phyloP scores from a whole-genome alignment of 345 rosid genomes.

The Ceriops zippeliana region DNA sequence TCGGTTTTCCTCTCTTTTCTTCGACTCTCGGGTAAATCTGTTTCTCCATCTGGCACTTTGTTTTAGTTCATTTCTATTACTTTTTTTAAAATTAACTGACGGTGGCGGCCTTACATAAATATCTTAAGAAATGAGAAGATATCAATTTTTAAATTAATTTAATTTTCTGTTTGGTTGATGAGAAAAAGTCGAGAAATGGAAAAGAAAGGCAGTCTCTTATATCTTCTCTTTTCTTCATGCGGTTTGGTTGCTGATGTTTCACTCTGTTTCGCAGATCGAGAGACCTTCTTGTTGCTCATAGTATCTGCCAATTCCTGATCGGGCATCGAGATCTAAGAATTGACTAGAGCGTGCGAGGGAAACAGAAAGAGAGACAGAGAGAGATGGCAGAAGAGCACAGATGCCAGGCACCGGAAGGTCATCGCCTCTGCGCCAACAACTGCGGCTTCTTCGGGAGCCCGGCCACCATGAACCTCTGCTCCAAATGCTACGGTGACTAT shows the following conservation, averaged over 20 bases:
- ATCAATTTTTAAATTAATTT: no score
- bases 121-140: no score
- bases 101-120: no score
- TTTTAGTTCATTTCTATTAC: background rate
- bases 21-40: background rate
- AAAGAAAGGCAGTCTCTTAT: background rate
- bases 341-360: no score
- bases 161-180: background rate
- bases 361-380: background rate
- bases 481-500: slow-evolving; percentile 70
- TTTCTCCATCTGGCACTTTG: background rate
- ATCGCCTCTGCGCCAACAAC: slow-evolving; percentile 61
- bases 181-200: background rate
- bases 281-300: background rate
- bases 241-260: background rate
- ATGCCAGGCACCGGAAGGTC: slow-evolving; percentile 8
- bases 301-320: background rate
- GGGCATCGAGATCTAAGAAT: background rate
- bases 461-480: slow-evolving; percentile 73
- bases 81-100: no score
- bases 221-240: background rate
- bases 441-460: slow-evolving; percentile 89
- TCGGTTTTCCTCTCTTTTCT: background rate
- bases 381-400: slow-evolving; percentile 22
- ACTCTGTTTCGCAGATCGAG: background rate